Conservation (phyloP, 1,284 basidiomycete species). For the Grifola frondosa region DNA sequence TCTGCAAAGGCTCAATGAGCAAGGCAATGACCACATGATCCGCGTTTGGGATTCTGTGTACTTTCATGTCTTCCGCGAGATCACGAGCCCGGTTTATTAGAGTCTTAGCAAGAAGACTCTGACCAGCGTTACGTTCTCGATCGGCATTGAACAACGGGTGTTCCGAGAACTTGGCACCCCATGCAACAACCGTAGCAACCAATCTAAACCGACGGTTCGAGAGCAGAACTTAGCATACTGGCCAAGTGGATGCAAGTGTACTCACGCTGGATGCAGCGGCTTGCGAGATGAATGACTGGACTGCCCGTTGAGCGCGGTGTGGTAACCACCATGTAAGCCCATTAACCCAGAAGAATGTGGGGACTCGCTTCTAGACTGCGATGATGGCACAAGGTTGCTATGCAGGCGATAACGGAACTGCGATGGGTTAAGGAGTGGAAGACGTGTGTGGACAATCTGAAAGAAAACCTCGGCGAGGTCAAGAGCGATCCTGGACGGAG, state of each 20-base stretch:
- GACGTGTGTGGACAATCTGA: slow-evolving; percentile 82
- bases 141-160: slow-evolving; percentile 80
- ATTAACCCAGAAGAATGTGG: too few species aligned
- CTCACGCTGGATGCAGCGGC: slow-evolving; percentile 27
- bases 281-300: slow-evolving; percentile 14
- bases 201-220: slow-evolving; percentile 33
- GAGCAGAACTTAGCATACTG: neutral
- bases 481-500: slow-evolving; percentile 66
- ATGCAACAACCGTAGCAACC: slow-evolving; percentile 86
- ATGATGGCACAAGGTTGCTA: slow-evolving; percentile 42
- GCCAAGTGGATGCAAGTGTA: neutral
- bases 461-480: slow-evolving; percentile 90
- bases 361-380: slow-evolving; percentile 17
- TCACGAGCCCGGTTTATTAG: slow-evolving; percentile 80
- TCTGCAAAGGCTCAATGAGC: slow-evolving; percentile 77
- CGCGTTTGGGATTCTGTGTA: slow-evolving; percentile 74
- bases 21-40: slow-evolving; percentile 81
- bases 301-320: slow-evolving; percentile 16
- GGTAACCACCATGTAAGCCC: too few species aligned
- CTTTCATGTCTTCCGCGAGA: slow-evolving; percentile 82
- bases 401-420: slow-evolving; percentile 71
- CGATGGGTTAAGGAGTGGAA: slow-evolving; percentile 77
- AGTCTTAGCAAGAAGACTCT: slow-evolving; percentile 76
- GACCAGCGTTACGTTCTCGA: slow-evolving; percentile 65
- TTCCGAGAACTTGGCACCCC: slow-evolving; percentile 91